Evolutionary conservation across 805 yeast genomes (phyloP).

Genomic region (Candida glaebosa): DNA sequence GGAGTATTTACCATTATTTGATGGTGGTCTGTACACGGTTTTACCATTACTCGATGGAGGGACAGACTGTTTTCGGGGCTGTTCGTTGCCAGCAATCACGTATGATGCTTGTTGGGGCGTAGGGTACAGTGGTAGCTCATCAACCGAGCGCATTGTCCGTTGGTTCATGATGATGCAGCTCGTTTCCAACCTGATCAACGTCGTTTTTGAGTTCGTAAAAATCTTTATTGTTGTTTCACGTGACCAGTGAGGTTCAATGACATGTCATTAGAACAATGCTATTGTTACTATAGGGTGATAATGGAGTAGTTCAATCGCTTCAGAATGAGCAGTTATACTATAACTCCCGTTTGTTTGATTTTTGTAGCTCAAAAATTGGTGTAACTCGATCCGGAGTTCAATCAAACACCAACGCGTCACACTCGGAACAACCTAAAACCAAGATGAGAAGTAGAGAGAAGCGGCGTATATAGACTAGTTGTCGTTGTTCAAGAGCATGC

Average conservation of each 20-base stretch:
- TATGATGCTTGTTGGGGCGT: conserved; percentile 44
- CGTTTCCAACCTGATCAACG: neutral
- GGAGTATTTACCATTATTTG: conserved; percentile 3
- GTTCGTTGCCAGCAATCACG: conserved; percentile 17
- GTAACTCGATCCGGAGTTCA: neutral
- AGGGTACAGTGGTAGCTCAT: conserved; percentile 44
- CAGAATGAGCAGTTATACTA: no score
- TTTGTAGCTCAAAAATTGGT: neutral
- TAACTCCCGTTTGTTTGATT: no score
- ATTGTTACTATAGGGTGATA: no score
- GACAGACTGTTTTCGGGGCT: conserved; percentile 6
- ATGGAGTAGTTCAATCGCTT: no score
- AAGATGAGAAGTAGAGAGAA: no score
- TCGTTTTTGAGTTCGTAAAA: neutral
- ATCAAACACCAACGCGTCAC: no score
- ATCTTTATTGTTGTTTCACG: neutral
- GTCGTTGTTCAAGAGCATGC: no score
- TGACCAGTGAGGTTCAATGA: neutral
- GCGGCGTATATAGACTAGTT: no score
- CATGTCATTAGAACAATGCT: no score
- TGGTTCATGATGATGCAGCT: neutral
- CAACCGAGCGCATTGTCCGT: conserved; percentile 14
- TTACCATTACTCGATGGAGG: conserved; percentile 7
- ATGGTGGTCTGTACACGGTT: conserved; percentile 11
- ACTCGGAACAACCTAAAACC: no score